Base-by-base conservation (phyloP, 2,329 filamentous ascomycete species). In the Xylariales sp. region DNA sequence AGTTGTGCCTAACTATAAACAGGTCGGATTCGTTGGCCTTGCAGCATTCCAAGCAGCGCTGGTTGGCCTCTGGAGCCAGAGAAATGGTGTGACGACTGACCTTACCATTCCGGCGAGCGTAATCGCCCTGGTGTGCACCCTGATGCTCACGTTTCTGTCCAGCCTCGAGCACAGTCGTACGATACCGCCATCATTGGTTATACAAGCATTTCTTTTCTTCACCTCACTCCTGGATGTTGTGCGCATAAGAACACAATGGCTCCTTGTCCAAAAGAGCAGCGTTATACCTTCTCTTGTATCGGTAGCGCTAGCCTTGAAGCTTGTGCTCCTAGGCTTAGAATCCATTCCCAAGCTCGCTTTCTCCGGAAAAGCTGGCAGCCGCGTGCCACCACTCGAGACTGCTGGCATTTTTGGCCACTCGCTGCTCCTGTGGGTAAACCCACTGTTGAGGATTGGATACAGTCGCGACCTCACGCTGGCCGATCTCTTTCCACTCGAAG, bases 351-450 rank as follows among this genome's bases (percentile, higher is more conserved):
- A 38, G 16, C 13, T n/a, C 7, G 27, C 4, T 3, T 29, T 18
- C 18, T 11, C 18, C 5, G 18, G 10, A 8, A 12, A 11, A 6
- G 16, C 27, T 18, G 15, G 19, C 10, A 14, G 10, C 14, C n/a
- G 10, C 5, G 20, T 21, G 7, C n/a, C 35, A 6, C 35, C 35
- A 14, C 21, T 38, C 5, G 35, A 38, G 12, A 23, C 17, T 13
- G 30, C 14, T 6, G 35, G 35, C n/a, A 38, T 38, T n/a, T 38
- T 38, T 29, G 35, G 35, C 11, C 28, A 28, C 2, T 15, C 35
- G 20, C 28, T 38, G 4, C 13, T 38, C 13, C 10, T 29, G 14
- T 38, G 35, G 35, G n/a, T 38, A 8, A 38, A 38, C n/a, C 28
- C 28, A 7, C 19, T 38, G 13, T 21, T 38, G 7, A 20, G 13